phyloP scores from a whole-genome alignment of 1,284 basidiomycete genomes.

The Wallemia hederae region DNA sequence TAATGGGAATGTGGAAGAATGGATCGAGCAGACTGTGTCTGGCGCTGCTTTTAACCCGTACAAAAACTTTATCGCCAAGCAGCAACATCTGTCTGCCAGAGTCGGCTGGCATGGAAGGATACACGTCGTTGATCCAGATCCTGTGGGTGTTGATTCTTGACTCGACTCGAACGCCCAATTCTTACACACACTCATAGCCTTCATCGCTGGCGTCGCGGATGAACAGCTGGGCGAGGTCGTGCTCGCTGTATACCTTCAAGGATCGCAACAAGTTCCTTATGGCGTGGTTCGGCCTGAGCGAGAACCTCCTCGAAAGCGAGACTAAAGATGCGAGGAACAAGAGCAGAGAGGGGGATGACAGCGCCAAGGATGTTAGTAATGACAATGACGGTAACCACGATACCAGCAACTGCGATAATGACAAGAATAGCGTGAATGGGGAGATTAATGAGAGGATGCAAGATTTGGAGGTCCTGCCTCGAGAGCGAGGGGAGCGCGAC shows the following conservation, averaged over 20 bases:
- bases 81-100: background rate
- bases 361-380: no score
- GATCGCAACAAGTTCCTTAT: background rate
- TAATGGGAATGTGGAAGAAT: background rate
- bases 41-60: background rate
- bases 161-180: background rate
- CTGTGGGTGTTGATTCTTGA: background rate
- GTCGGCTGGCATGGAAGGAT: background rate
- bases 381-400: no score
- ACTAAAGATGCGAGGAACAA: background rate
- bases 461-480: background rate
- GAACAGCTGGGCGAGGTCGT: background rate
- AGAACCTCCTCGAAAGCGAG: background rate
- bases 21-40: background rate
- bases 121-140: background rate
- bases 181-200: background rate
- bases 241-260: background rate
- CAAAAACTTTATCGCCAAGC: background rate
- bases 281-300: background rate
- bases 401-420: no score
- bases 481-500: background rate
- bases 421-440: background rate
- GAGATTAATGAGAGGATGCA: background rate
- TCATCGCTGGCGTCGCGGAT: background rate
- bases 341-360: background rate